phyloP scores from a whole-genome alignment of 768 basidiomycete genomes.

The Jaapia argillacea region DNA sequence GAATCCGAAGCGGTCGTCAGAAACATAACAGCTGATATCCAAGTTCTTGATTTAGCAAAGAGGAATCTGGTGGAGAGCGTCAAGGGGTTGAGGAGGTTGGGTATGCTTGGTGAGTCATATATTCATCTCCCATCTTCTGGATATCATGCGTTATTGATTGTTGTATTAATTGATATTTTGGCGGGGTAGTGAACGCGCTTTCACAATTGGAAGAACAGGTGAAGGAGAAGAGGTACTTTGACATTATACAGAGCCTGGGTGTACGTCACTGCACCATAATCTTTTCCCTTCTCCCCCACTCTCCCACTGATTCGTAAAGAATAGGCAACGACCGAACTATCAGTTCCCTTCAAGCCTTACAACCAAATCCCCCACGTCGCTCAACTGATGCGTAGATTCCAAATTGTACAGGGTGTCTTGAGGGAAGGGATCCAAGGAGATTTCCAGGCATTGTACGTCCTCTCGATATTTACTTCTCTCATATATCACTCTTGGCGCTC shows the following conservation, averaged over 20 bases:
- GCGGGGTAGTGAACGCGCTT: slow-evolving; percentile 79
- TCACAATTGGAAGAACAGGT: slow-evolving; percentile 73
- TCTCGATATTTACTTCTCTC: no score
- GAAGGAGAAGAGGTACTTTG: slow-evolving; percentile 69
- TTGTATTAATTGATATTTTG: slow-evolving; percentile 1
- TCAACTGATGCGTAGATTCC: slow-evolving; percentile 69
- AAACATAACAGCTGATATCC: slow-evolving; percentile 94
- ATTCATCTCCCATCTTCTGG: background rate
- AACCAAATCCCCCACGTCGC: slow-evolving; percentile 67
- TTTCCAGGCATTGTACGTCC: slow-evolving; percentile 84
- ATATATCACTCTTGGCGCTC: no score
- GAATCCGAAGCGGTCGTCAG: slow-evolving; percentile 95
- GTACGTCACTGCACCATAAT: slow-evolving; percentile 35
- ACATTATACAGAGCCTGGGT: slow-evolving; percentile 74
- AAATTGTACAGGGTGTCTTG: slow-evolving; percentile 77
- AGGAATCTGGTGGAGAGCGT: slow-evolving; percentile 85
- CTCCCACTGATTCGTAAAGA: slow-evolving; percentile 4
- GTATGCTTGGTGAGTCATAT: slow-evolving; percentile 74
- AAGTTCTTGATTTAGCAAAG: slow-evolving; percentile 88
- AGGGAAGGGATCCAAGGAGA: slow-evolving; percentile 76
- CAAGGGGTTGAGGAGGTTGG: slow-evolving; percentile 81
- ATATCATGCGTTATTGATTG: background rate
- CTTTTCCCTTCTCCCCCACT: background rate
- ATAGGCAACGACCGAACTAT: slow-evolving; percentile 84
- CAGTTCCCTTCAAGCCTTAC: slow-evolving; percentile 70